Evolutionary conservation across 2,329 filamentous ascomycete species (phyloP).

Genomic region (Trichothecium sympodiale): DNA sequence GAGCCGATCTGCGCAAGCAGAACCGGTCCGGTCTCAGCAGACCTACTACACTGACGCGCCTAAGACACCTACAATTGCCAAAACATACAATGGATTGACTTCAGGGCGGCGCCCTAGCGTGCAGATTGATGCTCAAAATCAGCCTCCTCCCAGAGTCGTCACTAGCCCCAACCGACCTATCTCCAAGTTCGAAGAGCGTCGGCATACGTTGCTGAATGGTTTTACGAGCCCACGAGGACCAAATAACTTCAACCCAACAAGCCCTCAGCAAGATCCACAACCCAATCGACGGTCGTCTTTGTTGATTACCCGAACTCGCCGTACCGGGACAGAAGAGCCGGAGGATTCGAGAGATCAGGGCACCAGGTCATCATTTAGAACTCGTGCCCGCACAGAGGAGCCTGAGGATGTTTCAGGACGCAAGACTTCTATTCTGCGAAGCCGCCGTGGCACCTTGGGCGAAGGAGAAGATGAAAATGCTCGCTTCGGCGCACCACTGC

Average conservation of each 20-base stretch:
- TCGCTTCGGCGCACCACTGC: constrained; percentile 44
- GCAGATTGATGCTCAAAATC: constrained; percentile 25
- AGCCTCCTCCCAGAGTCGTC: constrained; percentile 9
- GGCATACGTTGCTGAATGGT: constrained; percentile 33
- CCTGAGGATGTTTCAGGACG: constrained; percentile 28
- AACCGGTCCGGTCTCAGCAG: neutral
- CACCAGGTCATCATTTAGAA: constrained; percentile 35
- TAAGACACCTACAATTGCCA: constrained; percentile 34
- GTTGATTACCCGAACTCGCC: constrained; percentile 31
- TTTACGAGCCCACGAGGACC: constrained; percentile 33
- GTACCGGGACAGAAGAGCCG: constrained; percentile 37
- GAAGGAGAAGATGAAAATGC: constrained; percentile 35
- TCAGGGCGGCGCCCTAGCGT: constrained; percentile 30
- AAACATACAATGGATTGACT: constrained; percentile 23
- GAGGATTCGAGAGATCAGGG: constrained; percentile 25
- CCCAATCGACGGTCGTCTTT: constrained; percentile 41
- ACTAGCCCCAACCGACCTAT: constrained; percentile 33
- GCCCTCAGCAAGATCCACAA: constrained; percentile 23
- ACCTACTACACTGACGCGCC: constrained; percentile 15
- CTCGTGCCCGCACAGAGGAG: constrained; percentile 34
- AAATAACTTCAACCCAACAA: constrained; percentile 23
- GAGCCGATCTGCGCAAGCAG: constrained; percentile 15
- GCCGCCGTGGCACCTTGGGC: constrained; percentile 33
- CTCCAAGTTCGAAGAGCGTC: constrained; percentile 42
- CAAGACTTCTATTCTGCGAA: constrained; percentile 31